Evolutionary conservation across 2,329 filamentous ascomycete species (phyloP).

Genomic region (Colletotrichum plurivorum): DNA sequence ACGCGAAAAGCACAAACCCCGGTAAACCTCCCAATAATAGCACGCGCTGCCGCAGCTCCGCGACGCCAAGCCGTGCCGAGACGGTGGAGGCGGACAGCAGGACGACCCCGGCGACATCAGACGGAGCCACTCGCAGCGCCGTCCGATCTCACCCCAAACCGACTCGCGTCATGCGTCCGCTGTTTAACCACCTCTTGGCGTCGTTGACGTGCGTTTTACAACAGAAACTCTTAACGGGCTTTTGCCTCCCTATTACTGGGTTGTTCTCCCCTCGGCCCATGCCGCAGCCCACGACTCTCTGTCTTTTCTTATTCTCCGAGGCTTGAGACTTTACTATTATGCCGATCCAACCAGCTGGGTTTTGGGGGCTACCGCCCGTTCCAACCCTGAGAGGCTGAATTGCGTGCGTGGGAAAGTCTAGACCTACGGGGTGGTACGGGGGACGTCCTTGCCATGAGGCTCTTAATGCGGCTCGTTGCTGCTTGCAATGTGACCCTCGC

Average conservation of each 20-base stretch:
- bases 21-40: slow-evolving; percentile 24
- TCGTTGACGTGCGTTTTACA: slow-evolving; percentile 12
- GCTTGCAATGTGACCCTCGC: slow-evolving; percentile 6
- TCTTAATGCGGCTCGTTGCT: slow-evolving; percentile 19
- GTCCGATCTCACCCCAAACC: slow-evolving; percentile 27
- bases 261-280: no score
- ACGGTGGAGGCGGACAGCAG: slow-evolving; percentile 31
- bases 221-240: background rate
- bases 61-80: slow-evolving; percentile 38
- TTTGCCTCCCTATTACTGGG: no score
- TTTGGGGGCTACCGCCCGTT: background rate
- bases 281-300: no score
- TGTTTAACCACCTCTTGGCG: background rate
- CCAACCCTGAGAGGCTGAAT: background rate
- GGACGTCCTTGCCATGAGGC: background rate
- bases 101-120: slow-evolving; percentile 15
- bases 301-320: background rate
- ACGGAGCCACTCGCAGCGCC: slow-evolving; percentile 29
- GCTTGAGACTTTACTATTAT: background rate
- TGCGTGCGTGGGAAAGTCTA: background rate
- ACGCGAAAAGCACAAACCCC: slow-evolving; percentile 7
- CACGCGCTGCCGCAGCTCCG: slow-evolving; percentile 35
- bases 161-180: slow-evolving; percentile 11
- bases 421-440: background rate
- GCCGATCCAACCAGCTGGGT: slow-evolving; percentile 17